phyloP scores from a whole-genome alignment of 1,139 yeast genomes.

The Saccharomycopsis hybrid region DNA sequence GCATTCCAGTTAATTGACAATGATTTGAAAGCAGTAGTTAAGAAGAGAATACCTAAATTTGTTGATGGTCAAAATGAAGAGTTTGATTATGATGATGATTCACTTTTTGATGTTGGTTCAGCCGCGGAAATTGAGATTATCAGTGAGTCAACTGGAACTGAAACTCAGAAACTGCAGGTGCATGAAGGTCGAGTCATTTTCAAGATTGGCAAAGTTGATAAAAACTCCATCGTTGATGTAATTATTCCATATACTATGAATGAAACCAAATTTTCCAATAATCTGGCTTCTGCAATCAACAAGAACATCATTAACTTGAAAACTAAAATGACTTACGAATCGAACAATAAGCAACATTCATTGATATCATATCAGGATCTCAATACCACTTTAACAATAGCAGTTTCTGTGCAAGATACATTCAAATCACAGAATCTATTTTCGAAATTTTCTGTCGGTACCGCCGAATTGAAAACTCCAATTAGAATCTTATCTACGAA shows the following conservation, averaged over 20 bases:
- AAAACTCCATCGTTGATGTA: slow-evolving; percentile 22
- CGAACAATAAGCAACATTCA: slow-evolving; percentile 21
- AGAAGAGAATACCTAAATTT: slow-evolving; percentile 8
- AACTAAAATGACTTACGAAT: slow-evolving; percentile 32
- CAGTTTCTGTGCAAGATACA: slow-evolving; percentile 74
- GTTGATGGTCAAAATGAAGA: background rate
- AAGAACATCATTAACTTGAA: slow-evolving; percentile 26
- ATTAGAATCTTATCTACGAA: slow-evolving; percentile 44
- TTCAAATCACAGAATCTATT: slow-evolving; percentile 50
- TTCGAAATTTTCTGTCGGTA: slow-evolving; percentile 63
- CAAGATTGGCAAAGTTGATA: slow-evolving; percentile 12
- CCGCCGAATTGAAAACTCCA: slow-evolving; percentile 47
- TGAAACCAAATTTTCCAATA: slow-evolving; percentile 3
- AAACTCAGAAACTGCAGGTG: too few relatives aligned
- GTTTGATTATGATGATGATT: slow-evolving; percentile 18
- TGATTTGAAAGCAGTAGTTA: slow-evolving; percentile 15
- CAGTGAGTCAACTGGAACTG: background rate
- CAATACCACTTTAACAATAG: slow-evolving; percentile 48
- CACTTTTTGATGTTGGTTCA: slow-evolving; percentile 2
- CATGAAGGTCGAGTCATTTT: too few relatives aligned
- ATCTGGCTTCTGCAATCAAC: slow-evolving; percentile 20
- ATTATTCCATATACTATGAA: slow-evolving; percentile 24
- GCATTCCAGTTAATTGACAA: slow-evolving; percentile 18
- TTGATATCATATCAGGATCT: slow-evolving; percentile 30
- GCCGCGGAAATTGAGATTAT: slow-evolving; percentile 1